Conservation (phyloP, 345 rosid genomes). For the Raphanus sativus region DNA sequence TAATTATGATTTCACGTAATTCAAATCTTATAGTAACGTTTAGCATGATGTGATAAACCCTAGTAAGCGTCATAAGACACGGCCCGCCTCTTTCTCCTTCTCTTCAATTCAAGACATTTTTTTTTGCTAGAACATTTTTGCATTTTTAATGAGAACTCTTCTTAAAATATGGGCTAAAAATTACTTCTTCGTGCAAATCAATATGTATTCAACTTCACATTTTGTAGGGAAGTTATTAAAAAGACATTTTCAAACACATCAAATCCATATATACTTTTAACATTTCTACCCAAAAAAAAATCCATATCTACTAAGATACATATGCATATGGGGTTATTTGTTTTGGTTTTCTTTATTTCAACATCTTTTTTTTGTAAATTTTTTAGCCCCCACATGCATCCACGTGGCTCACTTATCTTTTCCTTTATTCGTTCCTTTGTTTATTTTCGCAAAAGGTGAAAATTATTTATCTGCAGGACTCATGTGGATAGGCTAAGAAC, state of each 20-base stretch:
- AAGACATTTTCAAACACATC: neutral
- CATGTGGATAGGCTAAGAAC: slow-evolving; percentile 27
- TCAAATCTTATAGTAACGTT: neutral
- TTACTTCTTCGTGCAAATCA: neutral
- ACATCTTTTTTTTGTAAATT: neutral
- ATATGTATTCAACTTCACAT: neutral
- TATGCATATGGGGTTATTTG: neutral
- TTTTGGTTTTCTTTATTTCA: neutral
- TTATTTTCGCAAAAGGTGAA: slow-evolving; percentile 3
- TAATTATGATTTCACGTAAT: neutral
- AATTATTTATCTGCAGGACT: slow-evolving; percentile 11
- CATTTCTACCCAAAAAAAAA: neutral
- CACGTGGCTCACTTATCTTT: slow-evolving; percentile 29
- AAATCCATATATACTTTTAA: neutral
- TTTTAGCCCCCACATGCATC: slow-evolving; percentile 38
- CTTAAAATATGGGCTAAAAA: neutral
- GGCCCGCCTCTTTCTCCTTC: slow-evolving; percentile 17
- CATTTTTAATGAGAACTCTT: neutral
- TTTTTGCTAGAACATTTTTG: neutral
- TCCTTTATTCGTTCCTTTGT: neutral
- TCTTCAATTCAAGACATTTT: neutral
- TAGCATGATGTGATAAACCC: slow-evolving; percentile 20
- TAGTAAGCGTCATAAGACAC: slow-evolving; percentile 39
- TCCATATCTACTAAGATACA: neutral
- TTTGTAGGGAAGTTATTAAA: neutral